phyloP scores from a whole-genome alignment of 306 rosid genomes.

The Hippophae rhamnoides region DNA sequence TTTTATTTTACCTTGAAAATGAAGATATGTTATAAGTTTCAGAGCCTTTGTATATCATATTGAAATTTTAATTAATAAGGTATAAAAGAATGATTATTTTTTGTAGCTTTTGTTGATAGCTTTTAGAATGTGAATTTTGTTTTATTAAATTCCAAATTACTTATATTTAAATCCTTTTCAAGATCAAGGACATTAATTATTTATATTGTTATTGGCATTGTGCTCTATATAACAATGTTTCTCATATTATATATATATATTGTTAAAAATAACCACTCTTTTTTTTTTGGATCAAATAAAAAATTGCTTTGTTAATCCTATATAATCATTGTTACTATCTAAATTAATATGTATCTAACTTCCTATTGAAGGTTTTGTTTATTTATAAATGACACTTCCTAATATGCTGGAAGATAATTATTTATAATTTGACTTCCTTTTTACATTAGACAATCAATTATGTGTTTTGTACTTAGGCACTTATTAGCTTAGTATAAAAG shows the following conservation, averaged over 20 bases:
- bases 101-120: background rate
- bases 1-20: constrained; percentile 25
- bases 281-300: too few relatives aligned
- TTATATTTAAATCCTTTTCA: too few relatives aligned
- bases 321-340: constrained; percentile 34
- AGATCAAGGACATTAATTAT: constrained; percentile 12
- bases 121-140: constrained; percentile 8
- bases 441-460: background rate
- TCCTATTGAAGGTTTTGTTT: constrained; percentile 35
- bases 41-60: constrained; percentile 20
- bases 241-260: constrained; percentile 15
- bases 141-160: too few relatives aligned
- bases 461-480: background rate
- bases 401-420: constrained; percentile 53
- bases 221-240: constrained; percentile 21
- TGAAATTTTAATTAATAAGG: constrained; percentile 20
- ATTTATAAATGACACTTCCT: constrained; percentile 50
- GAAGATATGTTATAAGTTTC: constrained; percentile 25
- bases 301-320: constrained; percentile 5
- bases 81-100: background rate
- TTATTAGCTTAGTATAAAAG: background rate
- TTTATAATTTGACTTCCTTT: constrained; percentile 13
- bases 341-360: constrained; percentile 18
- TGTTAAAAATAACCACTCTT: constrained; percentile 25
- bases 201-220: constrained; percentile 29